These are phyloP conservation scores for Hanseniaspora uvarum DNA, from an alignment of 1,139 yeast species.

Conservation along the genomic window DNA sequence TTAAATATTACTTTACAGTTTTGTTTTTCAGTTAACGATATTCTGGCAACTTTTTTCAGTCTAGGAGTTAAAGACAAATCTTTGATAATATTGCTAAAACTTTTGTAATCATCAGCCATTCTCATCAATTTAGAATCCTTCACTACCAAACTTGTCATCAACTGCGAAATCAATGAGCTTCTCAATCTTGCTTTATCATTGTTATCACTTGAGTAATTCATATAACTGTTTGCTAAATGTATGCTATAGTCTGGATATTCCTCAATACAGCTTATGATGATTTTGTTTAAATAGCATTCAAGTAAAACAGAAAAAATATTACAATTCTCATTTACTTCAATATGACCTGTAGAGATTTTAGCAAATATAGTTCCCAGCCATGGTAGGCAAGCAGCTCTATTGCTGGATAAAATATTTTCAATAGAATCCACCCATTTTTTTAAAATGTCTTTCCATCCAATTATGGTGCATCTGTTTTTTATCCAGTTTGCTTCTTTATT, in stretches of 20 bases:
- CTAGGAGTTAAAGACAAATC: background rate
- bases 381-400: background rate
- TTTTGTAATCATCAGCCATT: background rate
- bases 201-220: conserved; percentile 8
- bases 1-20: conserved; percentile 2
- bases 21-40: background rate
- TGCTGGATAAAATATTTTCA: background rate
- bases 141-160: background rate
- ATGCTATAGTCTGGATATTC: background rate
- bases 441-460: background rate
- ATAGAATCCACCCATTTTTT: conserved; percentile 2
- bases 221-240: background rate
- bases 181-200: conserved; percentile 7
- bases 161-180: background rate
- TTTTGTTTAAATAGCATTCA: conserved; percentile 8
- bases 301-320: conserved; percentile 5
- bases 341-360: conserved; percentile 7
- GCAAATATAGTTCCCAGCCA: conserved; percentile 15
- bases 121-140: background rate
- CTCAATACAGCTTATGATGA: background rate
- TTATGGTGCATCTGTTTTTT: background rate
- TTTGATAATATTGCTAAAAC: conserved; percentile 1
- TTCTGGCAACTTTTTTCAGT: background rate
- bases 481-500: background rate
- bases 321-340: background rate